These are phyloP conservation scores for Beauveria bassiana DNA, from an alignment of 2,329 filamentous ascomycete genomes.

Conservation along the genomic window DNA sequence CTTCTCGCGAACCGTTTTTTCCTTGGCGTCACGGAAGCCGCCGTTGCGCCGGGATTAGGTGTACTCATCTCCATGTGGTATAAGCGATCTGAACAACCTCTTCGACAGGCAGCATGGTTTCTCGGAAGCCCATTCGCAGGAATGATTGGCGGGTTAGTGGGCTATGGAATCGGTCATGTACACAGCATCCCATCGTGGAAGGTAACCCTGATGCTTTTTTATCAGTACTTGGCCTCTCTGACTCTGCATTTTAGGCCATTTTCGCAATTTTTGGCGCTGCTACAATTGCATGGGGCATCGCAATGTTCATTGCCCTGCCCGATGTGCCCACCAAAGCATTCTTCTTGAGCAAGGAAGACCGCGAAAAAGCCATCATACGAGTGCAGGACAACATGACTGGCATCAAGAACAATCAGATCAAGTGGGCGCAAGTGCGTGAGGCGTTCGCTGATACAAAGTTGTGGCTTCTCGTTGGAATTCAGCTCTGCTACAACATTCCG, in stretches of 20 bases:
- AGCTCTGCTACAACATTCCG: constrained; percentile 21
- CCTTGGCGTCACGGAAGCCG: constrained; percentile 24
- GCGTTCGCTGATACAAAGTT: constrained; percentile 20
- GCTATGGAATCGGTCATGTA: constrained; percentile 20
- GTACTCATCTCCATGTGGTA: constrained; percentile 29
- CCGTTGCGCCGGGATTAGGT: constrained; percentile 23
- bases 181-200: constrained; percentile 11
- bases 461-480: constrained; percentile 20
- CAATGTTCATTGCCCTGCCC: constrained; percentile 16
- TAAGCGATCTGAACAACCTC: constrained; percentile 22
- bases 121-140: constrained; percentile 20
- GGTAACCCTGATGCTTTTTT: not conserved
- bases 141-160: constrained; percentile 19
- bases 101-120: constrained; percentile 23
- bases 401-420: constrained; percentile 24
- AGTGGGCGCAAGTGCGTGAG: constrained; percentile 19
- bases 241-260: not conserved
- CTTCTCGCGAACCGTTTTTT: constrained; percentile 26
- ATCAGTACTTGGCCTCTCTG: not conserved
- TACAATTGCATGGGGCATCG: constrained; percentile 5
- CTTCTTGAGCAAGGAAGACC: constrained; percentile 22
- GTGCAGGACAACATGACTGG: constrained; percentile 28
- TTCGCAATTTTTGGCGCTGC: constrained; percentile 11
- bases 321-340: constrained; percentile 20
- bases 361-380: constrained; percentile 21